Base-by-base conservation (phyloP, 2,329 filamentous ascomycete genomes). In the Monosporascus sp. region DNA sequence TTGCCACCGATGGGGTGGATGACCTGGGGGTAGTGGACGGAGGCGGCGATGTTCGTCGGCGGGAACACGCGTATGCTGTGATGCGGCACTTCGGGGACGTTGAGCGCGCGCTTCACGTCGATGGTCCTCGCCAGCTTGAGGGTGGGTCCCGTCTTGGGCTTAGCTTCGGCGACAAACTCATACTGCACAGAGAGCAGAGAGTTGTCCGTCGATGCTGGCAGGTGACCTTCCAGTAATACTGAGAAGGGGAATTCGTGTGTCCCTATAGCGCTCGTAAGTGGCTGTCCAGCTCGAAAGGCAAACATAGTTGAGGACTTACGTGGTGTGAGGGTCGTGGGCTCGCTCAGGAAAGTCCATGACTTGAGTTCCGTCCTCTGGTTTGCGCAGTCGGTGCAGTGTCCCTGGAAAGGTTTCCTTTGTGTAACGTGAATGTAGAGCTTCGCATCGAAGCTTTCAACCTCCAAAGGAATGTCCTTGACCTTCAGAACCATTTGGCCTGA, bases 51-150 rank as follows among this genome's bases (percentile, higher is more conserved):
- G 72, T 96, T 94, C 60, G 94, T 99, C 0, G 94, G 93, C 47
- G 93, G 94, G 73, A 99, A 99, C 65, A 97, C 89, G 65, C 93
- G 90, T 57, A 96, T 85, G 17, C 89, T 95, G 72, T 92, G 86
- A 72, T 95, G 93, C 56, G 95, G 90, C 50, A 82, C 79, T 48
- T 90, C 88, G 3, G 89, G 83, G 50, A 87, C 72, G 7, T 74
- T 79, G 25, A 97, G 82, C 36, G 91, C 88, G 56, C 93, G 89
- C 73, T 86, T 86, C 60, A 97, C 81, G 51, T 85, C 78, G 45
- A 97, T 76, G 9, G 81, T 80, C 63, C 84, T 83, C 56, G 82
- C 80, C 63, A 90, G 82, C 60, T 79, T 83, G 65, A 89, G 78
- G 24, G 71, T 64, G 5, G 66, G 78, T 59, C 84, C 83, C 54